phyloP scores from a whole-genome alignment of 345 rosid species.

The Melaleuca quinquenervia region DNA sequence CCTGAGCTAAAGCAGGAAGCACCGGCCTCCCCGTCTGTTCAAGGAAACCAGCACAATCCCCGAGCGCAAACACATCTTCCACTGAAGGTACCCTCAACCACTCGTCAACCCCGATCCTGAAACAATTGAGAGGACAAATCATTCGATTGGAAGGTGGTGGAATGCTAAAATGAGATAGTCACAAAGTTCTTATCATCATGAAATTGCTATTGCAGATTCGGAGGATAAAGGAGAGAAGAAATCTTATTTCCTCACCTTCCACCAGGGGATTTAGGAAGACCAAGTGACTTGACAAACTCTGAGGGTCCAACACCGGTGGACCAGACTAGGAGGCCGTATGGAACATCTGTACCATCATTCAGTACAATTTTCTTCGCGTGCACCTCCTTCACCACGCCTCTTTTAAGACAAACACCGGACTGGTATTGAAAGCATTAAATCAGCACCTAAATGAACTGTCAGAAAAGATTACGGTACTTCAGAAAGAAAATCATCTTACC shows the following conservation, averaged over 20 bases:
- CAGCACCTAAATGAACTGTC: neutral
- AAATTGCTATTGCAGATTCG: neutral
- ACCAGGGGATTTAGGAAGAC: conserved; percentile 50
- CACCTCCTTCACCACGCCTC: conserved; percentile 54
- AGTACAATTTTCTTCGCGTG: conserved; percentile 35
- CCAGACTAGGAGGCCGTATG: conserved; percentile 86
- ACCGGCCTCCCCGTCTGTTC: conserved; percentile 59
- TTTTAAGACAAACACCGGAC: conserved; percentile 39
- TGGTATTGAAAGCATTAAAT: conserved; percentile 2
- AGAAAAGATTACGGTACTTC: neutral
- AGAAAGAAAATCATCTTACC: conserved; percentile 17
- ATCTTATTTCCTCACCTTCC: conserved; percentile 34
- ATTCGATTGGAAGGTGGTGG: neutral
- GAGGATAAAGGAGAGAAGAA: neutral
- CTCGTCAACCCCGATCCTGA: conserved; percentile 57
- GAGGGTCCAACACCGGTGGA: conserved; percentile 93
- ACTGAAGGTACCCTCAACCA: conserved; percentile 49
- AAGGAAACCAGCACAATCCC: conserved; percentile 72
- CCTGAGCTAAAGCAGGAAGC: conserved; percentile 75
- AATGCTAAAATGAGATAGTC: neutral
- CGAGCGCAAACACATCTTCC: conserved; percentile 60
- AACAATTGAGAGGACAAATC: neutral
- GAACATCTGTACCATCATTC: conserved; percentile 53
- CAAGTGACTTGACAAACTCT: conserved; percentile 40
- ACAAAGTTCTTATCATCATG: neutral